Evolutionary conservation across 2,329 filamentous ascomycete genomes (phyloP), one percentile per base, ranked within the genome.

Genomic region (Ceratocystis cubensis): DNA sequence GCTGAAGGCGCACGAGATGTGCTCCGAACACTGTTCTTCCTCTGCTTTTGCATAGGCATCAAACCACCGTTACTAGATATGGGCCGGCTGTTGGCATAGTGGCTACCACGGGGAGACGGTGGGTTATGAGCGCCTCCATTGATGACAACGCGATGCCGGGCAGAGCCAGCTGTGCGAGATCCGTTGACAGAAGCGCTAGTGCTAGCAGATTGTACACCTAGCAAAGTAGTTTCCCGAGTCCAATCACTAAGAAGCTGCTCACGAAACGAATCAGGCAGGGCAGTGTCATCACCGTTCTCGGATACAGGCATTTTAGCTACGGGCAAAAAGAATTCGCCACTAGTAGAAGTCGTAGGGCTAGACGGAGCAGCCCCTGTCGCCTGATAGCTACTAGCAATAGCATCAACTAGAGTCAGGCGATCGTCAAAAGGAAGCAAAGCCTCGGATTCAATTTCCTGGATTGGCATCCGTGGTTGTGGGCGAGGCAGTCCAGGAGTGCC

Each of bases 181-280:
- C 90, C 91, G 65, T 80, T 88, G 65, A 95, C 77, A 3, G 91
- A 96, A 13, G 84, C 83, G 0, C 88, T 84, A 71, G 87, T 89
- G 71, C 86, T 86, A 63, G 80, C 83, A 66, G 88, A 84, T 68
- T 88, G 84, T 62, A 89, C 81, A 46, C 83, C 80, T 10, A 86
- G 82, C 64, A 94, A 78, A 41, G 88, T 88, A 15, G 79, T 76
- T 25, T 96, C 91, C 72, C 86, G 86, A 48, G 85, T 88, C 93
- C 93, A 96, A 61, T 89, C 84, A 22, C 83, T 79, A 67, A 91
- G 77, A 82, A 96, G 89, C 70, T 89, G 83, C 69, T 94, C 89
- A 70, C 82, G 85, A 70, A 91, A 83, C 33, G 79, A 80, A 17
- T 78, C 74, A 0, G 91, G 88, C 1, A 96, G 78, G n/a, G 28